Conservation (phyloP, 306 rosid genomes). For the Cercis canadensis region DNA sequence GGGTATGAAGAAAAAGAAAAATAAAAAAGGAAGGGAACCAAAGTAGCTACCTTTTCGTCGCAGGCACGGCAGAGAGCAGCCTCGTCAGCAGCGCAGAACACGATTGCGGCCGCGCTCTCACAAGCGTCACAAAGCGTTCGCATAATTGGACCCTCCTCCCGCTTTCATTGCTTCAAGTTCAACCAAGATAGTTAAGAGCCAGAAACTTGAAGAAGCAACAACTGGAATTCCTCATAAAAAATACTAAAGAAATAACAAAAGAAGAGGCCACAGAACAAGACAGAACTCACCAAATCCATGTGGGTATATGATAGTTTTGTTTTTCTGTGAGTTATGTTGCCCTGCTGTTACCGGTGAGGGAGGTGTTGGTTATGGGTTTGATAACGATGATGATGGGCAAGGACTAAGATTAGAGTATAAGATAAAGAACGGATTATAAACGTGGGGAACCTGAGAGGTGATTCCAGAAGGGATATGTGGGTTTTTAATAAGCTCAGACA, state of each 20-base stretch:
- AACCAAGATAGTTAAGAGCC: slow-evolving; percentile 33
- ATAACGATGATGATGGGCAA: slow-evolving; percentile 44
- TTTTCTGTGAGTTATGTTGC: slow-evolving; percentile 19
- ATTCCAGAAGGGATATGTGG: slow-evolving; percentile 41
- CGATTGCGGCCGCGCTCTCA: slow-evolving; percentile 92
- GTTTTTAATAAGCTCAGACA: slow-evolving; percentile 27
- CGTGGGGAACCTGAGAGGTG: slow-evolving; percentile 29
- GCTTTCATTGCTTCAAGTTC: slow-evolving; percentile 68
- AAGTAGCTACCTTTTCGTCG: slow-evolving; percentile 72
- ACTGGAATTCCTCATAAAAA: background rate
- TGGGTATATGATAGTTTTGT: slow-evolving; percentile 36
- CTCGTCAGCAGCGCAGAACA: slow-evolving; percentile 99
- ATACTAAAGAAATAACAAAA: background rate
- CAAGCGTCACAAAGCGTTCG: slow-evolving; percentile 99
- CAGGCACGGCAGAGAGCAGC: slow-evolving; percentile 96
- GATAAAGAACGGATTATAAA: slow-evolving; percentile 34
- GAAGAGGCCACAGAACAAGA: slow-evolving; percentile 45
- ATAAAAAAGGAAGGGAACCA: background rate
- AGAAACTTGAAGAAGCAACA: slow-evolving; percentile 37
- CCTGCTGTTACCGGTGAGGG: slow-evolving; percentile 14
- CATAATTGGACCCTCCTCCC: slow-evolving; percentile 59
- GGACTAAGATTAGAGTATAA: slow-evolving; percentile 34
- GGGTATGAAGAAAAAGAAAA: background rate
- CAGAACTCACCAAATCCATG: slow-evolving; percentile 59
- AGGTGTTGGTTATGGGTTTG: slow-evolving; percentile 30